These are phyloP conservation scores for Vigna trinervia DNA, from an alignment of 306 rosid genomes.

Conservation along the genomic window DNA sequence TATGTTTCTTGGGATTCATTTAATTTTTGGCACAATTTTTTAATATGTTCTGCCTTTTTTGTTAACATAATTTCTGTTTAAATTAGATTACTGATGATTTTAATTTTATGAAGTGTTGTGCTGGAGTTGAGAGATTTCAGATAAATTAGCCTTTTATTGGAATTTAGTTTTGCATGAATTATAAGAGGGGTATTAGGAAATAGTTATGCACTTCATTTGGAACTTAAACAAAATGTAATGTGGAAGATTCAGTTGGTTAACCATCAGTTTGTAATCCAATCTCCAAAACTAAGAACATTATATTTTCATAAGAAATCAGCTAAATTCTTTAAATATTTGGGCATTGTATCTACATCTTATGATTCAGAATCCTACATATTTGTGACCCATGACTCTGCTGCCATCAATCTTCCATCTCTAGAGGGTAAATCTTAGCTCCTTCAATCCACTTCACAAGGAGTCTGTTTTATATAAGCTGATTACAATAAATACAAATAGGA, in stretches of 20 bases:
- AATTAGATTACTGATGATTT: conserved; percentile 1
- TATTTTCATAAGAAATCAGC: too few species aligned
- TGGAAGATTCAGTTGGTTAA: background rate
- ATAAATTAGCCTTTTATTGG: conserved; percentile 29
- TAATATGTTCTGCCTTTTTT: background rate
- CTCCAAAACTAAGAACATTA: background rate
- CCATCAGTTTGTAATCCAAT: background rate
- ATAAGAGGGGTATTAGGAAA: background rate
- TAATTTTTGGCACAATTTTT: conserved; percentile 21
- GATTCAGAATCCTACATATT: background rate
- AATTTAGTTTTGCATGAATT: conserved; percentile 23
- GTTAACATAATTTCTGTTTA: too few species aligned
- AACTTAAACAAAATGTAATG: conserved; percentile 21
- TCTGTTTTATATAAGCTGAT: too few species aligned
- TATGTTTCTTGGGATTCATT: conserved; percentile 47
- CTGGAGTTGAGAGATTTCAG: conserved; percentile 16
- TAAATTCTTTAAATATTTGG: background rate
- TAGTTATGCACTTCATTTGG: conserved; percentile 15
- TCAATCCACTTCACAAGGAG: background rate
- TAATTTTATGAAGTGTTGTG: conserved; percentile 2
- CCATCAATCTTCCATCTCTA: background rate
- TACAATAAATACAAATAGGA: too few species aligned
- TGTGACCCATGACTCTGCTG: background rate
- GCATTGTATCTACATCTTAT: too few species aligned
- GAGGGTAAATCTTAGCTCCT: background rate